phyloP scores from a whole-genome alignment of 2,329 filamentous ascomycete genomes.

The Xenosphaeropsis pyriputrescens region DNA sequence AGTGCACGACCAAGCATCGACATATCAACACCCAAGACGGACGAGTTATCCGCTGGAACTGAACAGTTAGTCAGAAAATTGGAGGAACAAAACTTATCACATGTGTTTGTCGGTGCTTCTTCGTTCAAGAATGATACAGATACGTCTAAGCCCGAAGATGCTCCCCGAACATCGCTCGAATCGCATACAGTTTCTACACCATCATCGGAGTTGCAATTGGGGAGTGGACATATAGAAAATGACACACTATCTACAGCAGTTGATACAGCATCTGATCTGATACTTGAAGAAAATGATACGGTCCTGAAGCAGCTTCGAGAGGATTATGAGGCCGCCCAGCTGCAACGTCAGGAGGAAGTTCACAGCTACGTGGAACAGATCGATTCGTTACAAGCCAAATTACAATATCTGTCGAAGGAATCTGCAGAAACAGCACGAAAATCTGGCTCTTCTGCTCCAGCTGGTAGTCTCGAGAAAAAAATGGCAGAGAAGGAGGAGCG shows the following conservation, averaged over 20 bases:
- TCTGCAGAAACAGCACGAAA: conserved; percentile 62
- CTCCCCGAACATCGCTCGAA: conserved; percentile 13
- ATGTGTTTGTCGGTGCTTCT: neutral
- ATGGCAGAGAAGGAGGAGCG: conserved; percentile 82
- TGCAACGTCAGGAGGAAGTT: conserved; percentile 63
- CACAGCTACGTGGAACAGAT: conserved; percentile 77
- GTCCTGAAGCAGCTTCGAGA: conserved; percentile 21
- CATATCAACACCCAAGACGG: neutral
- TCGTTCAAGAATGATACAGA: conserved; percentile 3
- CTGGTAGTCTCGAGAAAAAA: conserved; percentile 59
- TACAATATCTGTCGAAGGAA: conserved; percentile 75
- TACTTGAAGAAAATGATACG: conserved; percentile 16
- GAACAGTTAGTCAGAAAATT: neutral
- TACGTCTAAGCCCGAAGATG: conserved; percentile 3
- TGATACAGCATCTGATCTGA: too few species aligned
- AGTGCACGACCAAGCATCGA: neutral
- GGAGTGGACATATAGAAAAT: neutral
- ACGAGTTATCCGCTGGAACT: neutral
- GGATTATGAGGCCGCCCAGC: conserved; percentile 14
- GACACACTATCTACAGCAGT: neutral
- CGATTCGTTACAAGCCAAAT: conserved; percentile 80
- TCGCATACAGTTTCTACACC: conserved; percentile 11
- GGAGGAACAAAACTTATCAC: neutral
- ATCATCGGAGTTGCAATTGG: neutral
- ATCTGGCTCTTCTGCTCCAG: conserved; percentile 42